Evolutionary conservation across 2,329 filamentous ascomycete species (phyloP).

Genomic region (Elsinoe australis): DNA sequence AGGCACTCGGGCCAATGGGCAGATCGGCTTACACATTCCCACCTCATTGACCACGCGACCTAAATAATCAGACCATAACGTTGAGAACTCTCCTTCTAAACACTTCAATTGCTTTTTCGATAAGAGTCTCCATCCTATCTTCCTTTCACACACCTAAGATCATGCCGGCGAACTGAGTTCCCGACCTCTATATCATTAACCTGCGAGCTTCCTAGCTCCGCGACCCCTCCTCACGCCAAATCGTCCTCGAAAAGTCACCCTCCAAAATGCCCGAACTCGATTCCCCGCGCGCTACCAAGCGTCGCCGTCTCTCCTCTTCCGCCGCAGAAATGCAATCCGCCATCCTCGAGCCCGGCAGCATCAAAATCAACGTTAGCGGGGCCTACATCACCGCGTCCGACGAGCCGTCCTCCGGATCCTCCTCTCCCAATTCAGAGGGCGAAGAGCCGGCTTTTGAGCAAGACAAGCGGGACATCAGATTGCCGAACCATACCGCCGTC

Average conservation of each 20-base stretch:
- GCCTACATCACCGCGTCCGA: conserved; percentile 93
- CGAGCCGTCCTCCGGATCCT: conserved; percentile 28
- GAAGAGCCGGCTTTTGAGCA: conserved; percentile 51
- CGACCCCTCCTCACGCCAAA: background rate
- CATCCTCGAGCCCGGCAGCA: conserved; percentile 56
- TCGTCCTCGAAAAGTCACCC: background rate
- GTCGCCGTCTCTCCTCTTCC: conserved; percentile 31
- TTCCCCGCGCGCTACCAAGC: conserved; percentile 22
- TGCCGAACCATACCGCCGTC: conserved; percentile 89
- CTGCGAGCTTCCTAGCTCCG: no score
- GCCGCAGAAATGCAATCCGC: conserved; percentile 41
- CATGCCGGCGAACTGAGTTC: no score
- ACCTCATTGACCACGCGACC: conserved; percentile 6
- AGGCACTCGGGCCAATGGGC: conserved; percentile 13
- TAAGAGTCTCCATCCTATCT: background rate
- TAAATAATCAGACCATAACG: background rate
- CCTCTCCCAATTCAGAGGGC: conserved; percentile 23
- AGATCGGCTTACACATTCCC: background rate
- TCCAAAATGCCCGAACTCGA: conserved; percentile 7
- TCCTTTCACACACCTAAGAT: background rate
- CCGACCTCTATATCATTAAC: background rate
- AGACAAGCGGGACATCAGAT: conserved; percentile 86
- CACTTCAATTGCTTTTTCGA: background rate
- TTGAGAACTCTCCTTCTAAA: conserved; percentile 1
- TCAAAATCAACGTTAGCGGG: conserved; percentile 93